A percentile compares a stretch with the other conserved stretches of the same genome.
phyloP scores from a whole-genome alignment of 257 asterid species.

The Plantago major region DNA sequence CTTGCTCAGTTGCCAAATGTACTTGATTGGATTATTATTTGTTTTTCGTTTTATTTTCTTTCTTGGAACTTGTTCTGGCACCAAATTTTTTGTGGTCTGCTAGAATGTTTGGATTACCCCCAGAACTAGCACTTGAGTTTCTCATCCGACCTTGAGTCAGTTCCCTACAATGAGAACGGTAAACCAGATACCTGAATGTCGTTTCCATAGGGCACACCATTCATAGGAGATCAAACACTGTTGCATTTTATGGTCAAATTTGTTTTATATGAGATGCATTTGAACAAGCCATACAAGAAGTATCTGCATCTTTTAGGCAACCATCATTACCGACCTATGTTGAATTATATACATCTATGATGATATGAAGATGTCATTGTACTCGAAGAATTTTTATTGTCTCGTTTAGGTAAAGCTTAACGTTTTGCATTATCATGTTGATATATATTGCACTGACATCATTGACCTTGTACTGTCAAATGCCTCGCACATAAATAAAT shows the following conservation, averaged over 20 bases:
- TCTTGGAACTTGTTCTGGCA: no score
- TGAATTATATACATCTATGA: not conserved
- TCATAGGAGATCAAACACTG: not conserved
- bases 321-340: not conserved
- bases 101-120: no score
- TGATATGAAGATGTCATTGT: not conserved
- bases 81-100: no score
- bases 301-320: not conserved
- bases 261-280: constrained; percentile 1
- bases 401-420: not conserved
- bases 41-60: no score
- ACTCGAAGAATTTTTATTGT: not conserved
- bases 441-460: not conserved
- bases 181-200: not conserved
- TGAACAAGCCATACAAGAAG: not conserved
- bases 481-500: not conserved
- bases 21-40: no score
- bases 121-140: no score
- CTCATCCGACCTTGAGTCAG: no score
- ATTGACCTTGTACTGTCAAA: not conserved
- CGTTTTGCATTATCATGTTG: not conserved
- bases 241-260: not conserved
- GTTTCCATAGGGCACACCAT: not conserved
- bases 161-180: no score
- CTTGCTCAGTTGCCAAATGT: no score